phyloP scores from a whole-genome alignment of 1,284 basidiomycete species.

The Porphyrellus sp. region DNA sequence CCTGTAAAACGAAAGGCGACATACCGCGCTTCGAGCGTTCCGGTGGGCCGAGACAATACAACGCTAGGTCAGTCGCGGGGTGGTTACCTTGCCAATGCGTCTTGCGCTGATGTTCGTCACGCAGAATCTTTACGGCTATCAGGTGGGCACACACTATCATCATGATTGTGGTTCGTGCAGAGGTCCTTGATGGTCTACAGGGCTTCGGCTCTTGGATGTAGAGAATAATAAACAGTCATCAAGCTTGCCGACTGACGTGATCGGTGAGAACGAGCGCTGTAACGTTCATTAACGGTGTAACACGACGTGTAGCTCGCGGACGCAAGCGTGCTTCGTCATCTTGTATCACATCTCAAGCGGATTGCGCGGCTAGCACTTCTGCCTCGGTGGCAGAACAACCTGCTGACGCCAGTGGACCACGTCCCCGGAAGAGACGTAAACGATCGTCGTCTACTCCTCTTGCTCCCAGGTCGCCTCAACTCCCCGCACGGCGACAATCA shows the following conservation, averaged over 20 bases:
- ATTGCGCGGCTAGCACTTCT: conserved; percentile 2
- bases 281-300: conserved; percentile 1
- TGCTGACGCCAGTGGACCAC: conserved; percentile 1
- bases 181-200: conserved; percentile 13
- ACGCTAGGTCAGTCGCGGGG: conserved; percentile 15
- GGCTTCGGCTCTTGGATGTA: conserved; percentile 5
- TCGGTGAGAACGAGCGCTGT: conserved; percentile 14
- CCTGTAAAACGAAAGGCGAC: conserved; percentile 16
- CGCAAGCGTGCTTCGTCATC: conserved; percentile 19
- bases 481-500: conserved; percentile 5
- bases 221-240: conserved; percentile 9
- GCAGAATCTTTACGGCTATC: conserved; percentile 15
- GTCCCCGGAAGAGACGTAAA: conserved; percentile 23
- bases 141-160: conserved; percentile 14
- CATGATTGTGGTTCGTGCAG: background rate
- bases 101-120: conserved; percentile 14
- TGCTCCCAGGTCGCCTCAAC: conserved; percentile 10
- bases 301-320: conserved; percentile 13
- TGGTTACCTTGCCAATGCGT: background rate
- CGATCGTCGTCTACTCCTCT: conserved; percentile 24
- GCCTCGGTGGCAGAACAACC: background rate
- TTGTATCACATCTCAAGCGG: background rate
- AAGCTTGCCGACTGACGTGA: conserved; percentile 4
- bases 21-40: conserved; percentile 19
- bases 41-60: conserved; percentile 9